Evolutionary conservation across 1,284 basidiomycete genomes (phyloP), one percentile per base, ranked within the genome.

Genomic region (Neotropicomus parvogracilis): DNA sequence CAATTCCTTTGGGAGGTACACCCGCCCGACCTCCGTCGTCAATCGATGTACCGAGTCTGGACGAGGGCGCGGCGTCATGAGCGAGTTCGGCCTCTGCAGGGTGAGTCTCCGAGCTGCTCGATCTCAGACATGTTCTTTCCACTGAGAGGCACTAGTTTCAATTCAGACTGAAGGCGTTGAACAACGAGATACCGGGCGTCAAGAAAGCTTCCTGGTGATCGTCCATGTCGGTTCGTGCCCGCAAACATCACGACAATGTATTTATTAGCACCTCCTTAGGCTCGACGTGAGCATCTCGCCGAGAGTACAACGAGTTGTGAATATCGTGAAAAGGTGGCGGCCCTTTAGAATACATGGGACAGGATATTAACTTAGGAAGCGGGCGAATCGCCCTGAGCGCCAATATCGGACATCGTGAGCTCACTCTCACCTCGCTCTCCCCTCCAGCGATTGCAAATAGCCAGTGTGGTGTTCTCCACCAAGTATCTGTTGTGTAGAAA

Each of bases 11-110:
- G 85, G 81, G 50, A 80, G 81, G 41, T 89, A 91, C 67, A 86
- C 90, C 9, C 81, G 89, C 31, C 88, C 90, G 17, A 83, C 82
- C 8, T 85, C 82, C 3, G 90, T 97, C 20, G 92, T 91, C 69
- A 93, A 95, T 67, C 75, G 93, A 16, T 98, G 95, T 61, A 72
- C 75, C 28, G 89, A 86, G 69, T 86, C 90, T 6, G 94, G 94
- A 0, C 76, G 84, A 51, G 93, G 91, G 1, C 74, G 91, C 51
- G 95, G 91, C 46, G 75, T 97, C 42, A 87, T 97, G 56, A 81
- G 82, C 59, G 88, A 95, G 67, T 95, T 95, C 71, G 91, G 82
- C 0, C 68, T 97, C 35, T 93, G 84, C 60, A 79, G 95, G 63
- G 94, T 95, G 67, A 50, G 90, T 38, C 21, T 35, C 49, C 13